Base-by-base conservation (phyloP, 2,329 filamentous ascomycete species). In the Botryosphaeria dothidea region DNA sequence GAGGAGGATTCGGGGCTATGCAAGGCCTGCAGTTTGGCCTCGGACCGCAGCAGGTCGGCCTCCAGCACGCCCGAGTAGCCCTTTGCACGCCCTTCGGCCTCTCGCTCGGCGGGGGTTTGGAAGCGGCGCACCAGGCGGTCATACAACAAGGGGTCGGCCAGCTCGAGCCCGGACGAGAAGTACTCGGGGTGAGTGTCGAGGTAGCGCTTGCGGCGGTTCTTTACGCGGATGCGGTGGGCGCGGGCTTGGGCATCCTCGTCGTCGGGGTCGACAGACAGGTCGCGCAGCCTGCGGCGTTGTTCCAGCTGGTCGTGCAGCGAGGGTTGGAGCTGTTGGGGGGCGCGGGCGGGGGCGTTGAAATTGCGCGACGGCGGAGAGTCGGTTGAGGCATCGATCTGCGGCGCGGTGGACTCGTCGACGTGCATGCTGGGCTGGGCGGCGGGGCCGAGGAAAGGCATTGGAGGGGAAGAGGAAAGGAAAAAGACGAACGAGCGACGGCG, bases 21-120 rank as follows among this genome's bases (percentile, higher is more conserved):
- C 21, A 91, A 78, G 9, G 86, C 87, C 58, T 83, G 85, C 68
- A 94, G 83, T 72, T 91, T 91, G 13, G 89, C 89, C 75, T 96
- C 92, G 17, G 90, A 90, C 29, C 92, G 87, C 66, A 89, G 79
- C 6, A 96, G 81, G 68, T 93, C 92, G 1, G 91, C 88, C 74
- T 96, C 90, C 4, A 96, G 84, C 13, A 90, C 85, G 25, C 91
- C 90, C 0, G 90, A 90, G 75, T 92, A 95, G 11, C 92, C 92
- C 73, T 92, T 92, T 8, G 82, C 80, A 48, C 86, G 86, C 8
- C 89, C 90, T 70, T 94, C 91, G 6, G 84, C 84, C 73, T 92
- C 88, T 62, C 92, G 87, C 78, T 96, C 92, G 3, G 84, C 81
- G 2, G 88, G 80, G 0, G 88, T 89, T 69, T 93, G 91, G 75